These are phyloP conservation scores for Xanthoconium separans DNA, from an alignment of 1,284 basidiomycete genomes.

Conservation along the genomic window DNA sequence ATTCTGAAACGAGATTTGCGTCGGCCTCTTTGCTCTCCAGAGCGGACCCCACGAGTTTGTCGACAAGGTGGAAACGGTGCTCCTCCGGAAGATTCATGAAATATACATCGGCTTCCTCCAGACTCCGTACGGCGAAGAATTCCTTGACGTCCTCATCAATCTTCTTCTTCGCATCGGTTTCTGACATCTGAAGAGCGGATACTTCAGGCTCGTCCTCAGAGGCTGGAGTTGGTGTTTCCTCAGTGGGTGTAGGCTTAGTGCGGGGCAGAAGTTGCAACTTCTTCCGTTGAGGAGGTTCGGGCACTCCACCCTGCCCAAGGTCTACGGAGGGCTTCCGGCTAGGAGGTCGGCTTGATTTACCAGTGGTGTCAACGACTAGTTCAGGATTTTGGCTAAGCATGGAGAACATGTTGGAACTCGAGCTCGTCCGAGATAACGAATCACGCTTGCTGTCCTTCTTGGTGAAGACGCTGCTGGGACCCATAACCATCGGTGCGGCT, in stretches of 20 bases:
- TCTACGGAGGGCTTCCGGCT: constrained; percentile 53
- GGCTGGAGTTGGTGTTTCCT: constrained; percentile 47
- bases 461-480: constrained; percentile 77
- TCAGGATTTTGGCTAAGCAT: constrained; percentile 66
- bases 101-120: constrained; percentile 86
- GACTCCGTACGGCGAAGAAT: constrained; percentile 71
- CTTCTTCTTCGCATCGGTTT: constrained; percentile 73
- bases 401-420: constrained; percentile 83
- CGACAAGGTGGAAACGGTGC: constrained; percentile 67
- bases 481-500: constrained; percentile 62
- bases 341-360: constrained; percentile 48
- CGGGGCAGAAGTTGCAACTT: constrained; percentile 63
- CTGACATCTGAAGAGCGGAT: constrained; percentile 55
- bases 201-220: constrained; percentile 55
- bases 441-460: constrained; percentile 73
- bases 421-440: constrained; percentile 74
- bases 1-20: constrained; percentile 74
- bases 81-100: constrained; percentile 68
- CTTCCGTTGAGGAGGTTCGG: constrained; percentile 61
- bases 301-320: constrained; percentile 29
- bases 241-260: constrained; percentile 37
- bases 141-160: constrained; percentile 80
- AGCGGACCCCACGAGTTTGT: constrained; percentile 69
- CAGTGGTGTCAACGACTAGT: constrained; percentile 45
- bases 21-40: constrained; percentile 86